phyloP scores from a whole-genome alignment of 768 basidiomycete genomes.

The Cyclocybe cylindracea region DNA sequence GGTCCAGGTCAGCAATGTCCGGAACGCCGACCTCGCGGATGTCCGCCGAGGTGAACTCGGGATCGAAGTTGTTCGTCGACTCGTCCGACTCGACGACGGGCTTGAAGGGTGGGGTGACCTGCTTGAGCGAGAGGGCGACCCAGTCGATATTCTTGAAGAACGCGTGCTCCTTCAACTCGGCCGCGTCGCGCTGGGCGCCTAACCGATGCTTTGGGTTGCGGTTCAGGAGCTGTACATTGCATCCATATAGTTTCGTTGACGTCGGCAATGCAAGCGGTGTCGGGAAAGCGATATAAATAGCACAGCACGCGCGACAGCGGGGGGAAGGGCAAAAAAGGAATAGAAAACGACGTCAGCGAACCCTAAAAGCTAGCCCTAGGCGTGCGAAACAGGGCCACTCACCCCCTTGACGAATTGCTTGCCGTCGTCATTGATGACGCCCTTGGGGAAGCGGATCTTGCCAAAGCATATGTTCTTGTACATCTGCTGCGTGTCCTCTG shows the following conservation, averaged over 20 bases:
- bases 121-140: constrained; percentile 81
- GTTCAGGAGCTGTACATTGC: constrained; percentile 86
- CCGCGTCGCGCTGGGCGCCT: constrained; percentile 88
- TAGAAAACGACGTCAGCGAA: neutral
- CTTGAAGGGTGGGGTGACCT: constrained; percentile 96
- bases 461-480: constrained; percentile 99
- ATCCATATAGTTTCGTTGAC: too few relatives aligned
- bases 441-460: constrained; percentile 97
- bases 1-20: constrained; percentile 15
- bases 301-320: too few relatives aligned
- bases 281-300: too few relatives aligned
- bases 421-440: constrained; percentile 95
- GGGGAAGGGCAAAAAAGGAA: neutral
- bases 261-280: too few relatives aligned
- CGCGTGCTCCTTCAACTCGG: constrained; percentile 92
- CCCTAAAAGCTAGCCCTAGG: neutral
- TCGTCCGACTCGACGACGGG: constrained; percentile 98
- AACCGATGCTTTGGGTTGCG: constrained; percentile 98
- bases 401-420: constrained; percentile 99
- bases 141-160: constrained; percentile 95
- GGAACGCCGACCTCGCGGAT: constrained; percentile 67
- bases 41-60: constrained; percentile 95
- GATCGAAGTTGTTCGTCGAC: constrained; percentile 96
- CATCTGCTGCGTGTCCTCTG: constrained; percentile 99
- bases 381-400: constrained; percentile 33